Base-by-base conservation (phyloP, 805 yeast genomes). In the Myxozyma melibiosi region DNA sequence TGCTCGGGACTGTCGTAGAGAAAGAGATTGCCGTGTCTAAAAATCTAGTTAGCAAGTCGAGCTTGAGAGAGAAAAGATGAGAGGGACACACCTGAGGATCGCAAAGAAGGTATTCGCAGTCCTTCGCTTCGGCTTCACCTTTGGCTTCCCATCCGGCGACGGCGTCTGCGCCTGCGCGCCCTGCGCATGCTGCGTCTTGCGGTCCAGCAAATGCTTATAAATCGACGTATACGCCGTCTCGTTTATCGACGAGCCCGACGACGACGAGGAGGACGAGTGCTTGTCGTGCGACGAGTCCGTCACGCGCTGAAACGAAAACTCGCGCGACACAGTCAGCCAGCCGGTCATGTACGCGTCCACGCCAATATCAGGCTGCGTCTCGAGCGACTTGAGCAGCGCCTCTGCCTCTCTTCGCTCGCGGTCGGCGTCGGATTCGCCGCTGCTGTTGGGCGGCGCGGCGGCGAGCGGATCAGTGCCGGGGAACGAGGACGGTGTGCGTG, bases 261-360 rank as follows among this genome's bases (percentile, higher is more conserved):
- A n/a, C n/a, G n/a, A n/a, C n/a, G n/a, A n/a, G n/a, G n/a, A n/a
- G n/a, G n/a, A n/a, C 20, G 45, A 25, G 8, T 33, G 14, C 38
- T 54, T 58, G 28, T 57, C 58, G 35, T 48, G 50, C 11, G 62
- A 54, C 2, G 42, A 30, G 74, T 68, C 40, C 56, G 57, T 7
- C 27, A 43, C 30, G n/a, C 52, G 53, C 22, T 51, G 30, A 14
- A 43, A 46, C n/a, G 46, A 24, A 33, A 86, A 77, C 63, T 87
- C 92, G 58, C 83, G 84, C 0, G 96, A 87, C n/a, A 91, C 91
- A 2, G 86, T 82, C 1, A 90, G 73, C 96, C 95, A 88, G 7
- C 96, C 96, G 9, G 82, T 74, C 67, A 58, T 64, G 54, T 79
- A 79, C 0, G 89, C 80, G 25, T 83, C 82, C 0, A 86, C 80